Evolutionary conservation across 441 rosid genomes (phyloP), one percentile per base, ranked within the genome.

Genomic region (Raphanus hybrid): DNA sequence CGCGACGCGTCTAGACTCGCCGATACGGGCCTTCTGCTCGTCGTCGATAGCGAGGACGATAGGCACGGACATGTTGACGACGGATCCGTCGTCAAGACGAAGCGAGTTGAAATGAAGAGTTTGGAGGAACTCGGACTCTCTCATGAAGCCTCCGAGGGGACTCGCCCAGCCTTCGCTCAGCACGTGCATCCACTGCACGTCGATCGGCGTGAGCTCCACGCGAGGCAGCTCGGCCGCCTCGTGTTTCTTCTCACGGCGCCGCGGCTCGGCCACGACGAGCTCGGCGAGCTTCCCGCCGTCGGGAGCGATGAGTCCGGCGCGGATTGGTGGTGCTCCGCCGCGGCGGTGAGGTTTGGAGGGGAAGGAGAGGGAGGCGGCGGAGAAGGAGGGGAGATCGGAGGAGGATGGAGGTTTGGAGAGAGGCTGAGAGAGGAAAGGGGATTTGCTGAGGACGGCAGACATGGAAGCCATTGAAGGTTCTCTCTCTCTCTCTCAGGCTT

Each of bases 41-140:
- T 95, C 98, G 68, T 92, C 96, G 16, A 91, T 86, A 6, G 91
- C 93, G 73, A 92, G 87, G 45, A 92, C 97, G 80, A 95, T 92
- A 61, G 98, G 98, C 73, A 92, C 92, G 9, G 99, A 95, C 99
- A 95, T 95, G 82, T 92, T 95, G 60, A 89, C 96, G 74, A 90
- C 87, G 77, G 96, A 86, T 41, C 96, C 99, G 84, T 90, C 91
- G 15, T 86, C 90, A 45, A 90, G 84, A 74, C 99, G 97, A 77
- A 95, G 90, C 79, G 92, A 86, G 87, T 91, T 91, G 80, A 92
- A 95, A 89, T 92, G 98, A 91, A 95, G 98, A 76, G 98, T 91
- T 92, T 95, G 99, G 94, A 95, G 98, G 97, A 92, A 92, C 99
- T 95, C 94, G 89, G 96, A 84, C 85, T 92, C 91, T 81, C 89